These are phyloP conservation scores for Cylindrotheca fusiformis DNA, from an alignment of 108 stramenopile genomes.

Conservation along the genomic window DNA sequence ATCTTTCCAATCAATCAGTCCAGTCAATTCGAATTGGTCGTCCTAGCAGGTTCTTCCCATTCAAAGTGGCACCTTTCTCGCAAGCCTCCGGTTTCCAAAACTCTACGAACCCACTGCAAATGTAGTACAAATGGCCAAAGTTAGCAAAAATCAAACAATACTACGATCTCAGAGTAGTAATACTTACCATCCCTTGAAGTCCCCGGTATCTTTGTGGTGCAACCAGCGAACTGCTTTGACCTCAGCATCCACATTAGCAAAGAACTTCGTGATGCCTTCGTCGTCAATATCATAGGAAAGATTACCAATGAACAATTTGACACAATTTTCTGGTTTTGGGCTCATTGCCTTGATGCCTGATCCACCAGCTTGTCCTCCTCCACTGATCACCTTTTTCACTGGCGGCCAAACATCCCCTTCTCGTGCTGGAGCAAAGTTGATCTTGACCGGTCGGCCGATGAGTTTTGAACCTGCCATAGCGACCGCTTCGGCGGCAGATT, in stretches of 20 bases:
- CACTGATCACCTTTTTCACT: slow-evolving; percentile 58
- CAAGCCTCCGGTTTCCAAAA: slow-evolving; percentile 91
- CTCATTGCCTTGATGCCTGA: slow-evolving; percentile 79
- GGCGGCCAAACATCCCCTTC: slow-evolving; percentile 90
- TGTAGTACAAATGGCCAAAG: background rate
- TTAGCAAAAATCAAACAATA: slow-evolving; percentile 1
- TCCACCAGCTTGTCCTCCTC: slow-evolving; percentile 82
- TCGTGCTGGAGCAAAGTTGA: slow-evolving; percentile 86
- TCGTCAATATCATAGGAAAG: slow-evolving; percentile 94
- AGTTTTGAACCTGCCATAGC: slow-evolving; percentile 68
- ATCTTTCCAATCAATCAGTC: slow-evolving; percentile 56
- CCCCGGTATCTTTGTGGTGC: slow-evolving; percentile 88
- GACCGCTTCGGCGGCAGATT: slow-evolving; percentile 64
- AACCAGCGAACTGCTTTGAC: slow-evolving; percentile 92
- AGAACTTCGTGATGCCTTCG: slow-evolving; percentile 88
- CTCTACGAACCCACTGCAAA: slow-evolving; percentile 72
- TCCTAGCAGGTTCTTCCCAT: slow-evolving; percentile 87
- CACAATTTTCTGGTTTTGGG: slow-evolving; percentile 81
- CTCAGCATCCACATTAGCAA: slow-evolving; percentile 85
- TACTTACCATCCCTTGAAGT: slow-evolving; percentile 89
- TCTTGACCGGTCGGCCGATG: slow-evolving; percentile 90
- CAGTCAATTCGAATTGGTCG: slow-evolving; percentile 90
- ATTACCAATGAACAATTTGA: slow-evolving; percentile 92
- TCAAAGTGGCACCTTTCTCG: slow-evolving; percentile 83
- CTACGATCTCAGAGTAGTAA: background rate